A percentile compares a stretch with the other conserved stretches of the same genome.
Evolutionary conservation across 306 rosid genomes (phyloP).

Genomic region (Cyamopsis tetragonoloba): DNA sequence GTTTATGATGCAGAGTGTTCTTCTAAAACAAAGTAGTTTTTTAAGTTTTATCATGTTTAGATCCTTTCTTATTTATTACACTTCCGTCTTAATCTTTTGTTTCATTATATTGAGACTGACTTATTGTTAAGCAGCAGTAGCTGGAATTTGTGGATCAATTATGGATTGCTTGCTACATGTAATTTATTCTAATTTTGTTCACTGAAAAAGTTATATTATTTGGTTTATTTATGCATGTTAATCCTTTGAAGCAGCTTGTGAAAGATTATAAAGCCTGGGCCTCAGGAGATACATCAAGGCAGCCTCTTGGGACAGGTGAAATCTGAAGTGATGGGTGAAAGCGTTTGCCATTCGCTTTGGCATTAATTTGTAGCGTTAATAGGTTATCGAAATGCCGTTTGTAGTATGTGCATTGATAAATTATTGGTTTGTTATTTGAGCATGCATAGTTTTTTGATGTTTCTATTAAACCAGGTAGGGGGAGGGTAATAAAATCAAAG

Average conservation of each 20-base stretch:
- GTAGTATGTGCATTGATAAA: background rate
- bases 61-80: background rate
- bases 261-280: conserved; percentile 97
- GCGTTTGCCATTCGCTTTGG: conserved; percentile 15
- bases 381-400: conserved; percentile 8
- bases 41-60: background rate
- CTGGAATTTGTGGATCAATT: background rate
- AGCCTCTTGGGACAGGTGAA: conserved; percentile 57
- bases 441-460: background rate
- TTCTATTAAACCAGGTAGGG: background rate
- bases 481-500: background rate
- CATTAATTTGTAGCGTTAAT: conserved; percentile 8
- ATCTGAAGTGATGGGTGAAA: conserved; percentile 26
- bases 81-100: background rate
- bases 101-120: background rate
- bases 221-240: background rate
- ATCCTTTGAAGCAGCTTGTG: conserved; percentile 60
- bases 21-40: background rate
- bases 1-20: background rate
- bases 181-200: conserved; percentile 16
- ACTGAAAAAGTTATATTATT: background rate
- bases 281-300: conserved; percentile 48
- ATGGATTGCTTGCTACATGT: background rate
- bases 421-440: conserved; percentile 8
- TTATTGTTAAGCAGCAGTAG: background rate